These are phyloP conservation scores for Hyparrhenia diplandra DNA, from an alignment of 176 grass and related monocot genomes.

Conservation along the genomic window DNA sequence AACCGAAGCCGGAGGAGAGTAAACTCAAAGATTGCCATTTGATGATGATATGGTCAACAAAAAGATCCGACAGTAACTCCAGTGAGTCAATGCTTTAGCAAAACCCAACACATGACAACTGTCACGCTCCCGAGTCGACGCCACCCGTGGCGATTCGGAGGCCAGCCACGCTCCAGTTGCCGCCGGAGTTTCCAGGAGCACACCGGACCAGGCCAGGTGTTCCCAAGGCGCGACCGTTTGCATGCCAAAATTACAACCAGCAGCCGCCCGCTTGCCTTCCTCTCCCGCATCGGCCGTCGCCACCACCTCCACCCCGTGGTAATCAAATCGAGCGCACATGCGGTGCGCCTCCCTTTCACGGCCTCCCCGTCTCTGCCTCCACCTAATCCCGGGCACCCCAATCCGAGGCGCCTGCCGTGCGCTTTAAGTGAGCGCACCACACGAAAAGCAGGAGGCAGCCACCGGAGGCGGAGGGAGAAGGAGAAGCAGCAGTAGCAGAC, in stretches of 20 bases:
- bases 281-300: no score
- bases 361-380: constrained; percentile 1
- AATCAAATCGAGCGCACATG: not conserved
- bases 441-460: no score
- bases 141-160: not conserved
- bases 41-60: not conserved
- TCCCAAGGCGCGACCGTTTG: not conserved
- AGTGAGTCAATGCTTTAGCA: not conserved
- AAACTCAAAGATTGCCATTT: not conserved
- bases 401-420: not conserved
- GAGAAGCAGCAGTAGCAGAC: not conserved
- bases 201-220: constrained; percentile 4
- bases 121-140: not conserved
- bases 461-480: no score
- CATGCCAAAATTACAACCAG: constrained; percentile 7
- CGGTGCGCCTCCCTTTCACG: constrained; percentile 34
- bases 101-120: not conserved
- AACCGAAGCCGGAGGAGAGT: not conserved
- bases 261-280: not conserved
- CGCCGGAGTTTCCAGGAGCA: not conserved
- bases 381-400: constrained; percentile 21
- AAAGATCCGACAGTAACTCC: not conserved
- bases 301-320: no score
- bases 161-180: constrained; percentile 5
- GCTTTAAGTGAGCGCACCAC: constrained; percentile 16